These are phyloP conservation scores for Blastomyces parvus DNA, from an alignment of 2,329 filamentous ascomycete species.

Conservation along the genomic window DNA sequence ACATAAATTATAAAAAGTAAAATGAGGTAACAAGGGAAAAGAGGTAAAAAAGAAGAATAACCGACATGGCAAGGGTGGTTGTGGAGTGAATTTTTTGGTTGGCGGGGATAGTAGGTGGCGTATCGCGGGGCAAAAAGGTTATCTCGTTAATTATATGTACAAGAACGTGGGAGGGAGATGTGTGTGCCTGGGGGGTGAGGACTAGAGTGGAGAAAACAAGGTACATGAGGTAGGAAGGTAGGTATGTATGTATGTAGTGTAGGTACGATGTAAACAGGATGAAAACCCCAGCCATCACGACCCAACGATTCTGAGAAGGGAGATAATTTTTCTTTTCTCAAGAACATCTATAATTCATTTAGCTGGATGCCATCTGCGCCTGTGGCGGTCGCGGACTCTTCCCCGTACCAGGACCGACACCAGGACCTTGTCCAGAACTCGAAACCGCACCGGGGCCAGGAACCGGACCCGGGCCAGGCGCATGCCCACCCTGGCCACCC, in stretches of 20 bases:
- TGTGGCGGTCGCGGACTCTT: conserved; percentile 36
- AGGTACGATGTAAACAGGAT: background rate
- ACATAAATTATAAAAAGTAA: background rate
- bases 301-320: background rate
- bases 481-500: conserved; percentile 33
- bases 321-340: background rate
- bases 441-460: conserved; percentile 14
- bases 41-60: background rate
- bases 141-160: conserved; percentile 1
- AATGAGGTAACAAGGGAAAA: background rate
- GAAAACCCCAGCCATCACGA: background rate
- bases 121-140: background rate
- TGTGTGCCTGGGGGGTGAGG: background rate
- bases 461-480: conserved; percentile 6
- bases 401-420: conserved; percentile 17
- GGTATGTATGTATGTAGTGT: too few species aligned
- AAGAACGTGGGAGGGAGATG: background rate
- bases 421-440: background rate
- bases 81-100: background rate
- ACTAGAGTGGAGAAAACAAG: background rate
- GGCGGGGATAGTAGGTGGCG: background rate
- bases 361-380: conserved; percentile 33
- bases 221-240: background rate
- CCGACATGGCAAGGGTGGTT: background rate
- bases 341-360: conserved; percentile 14